A percentile compares a stretch with the other conserved stretches of the same genome.
Evolutionary conservation across 2,329 filamentous ascomycete species (phyloP).

Genomic region (Fusarium avenaceum): DNA sequence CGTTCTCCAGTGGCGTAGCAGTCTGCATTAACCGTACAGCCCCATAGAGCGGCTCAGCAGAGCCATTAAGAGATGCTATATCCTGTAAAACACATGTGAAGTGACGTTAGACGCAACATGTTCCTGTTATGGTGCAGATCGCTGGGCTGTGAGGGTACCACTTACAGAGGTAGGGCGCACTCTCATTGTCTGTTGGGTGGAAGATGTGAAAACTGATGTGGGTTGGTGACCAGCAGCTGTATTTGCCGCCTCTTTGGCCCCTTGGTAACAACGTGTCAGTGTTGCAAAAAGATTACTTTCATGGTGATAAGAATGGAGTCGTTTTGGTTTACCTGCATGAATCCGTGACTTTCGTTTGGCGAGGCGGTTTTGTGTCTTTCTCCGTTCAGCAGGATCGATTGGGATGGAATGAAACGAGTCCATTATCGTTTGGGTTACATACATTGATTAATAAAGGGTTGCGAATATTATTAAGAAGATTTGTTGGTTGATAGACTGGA

Average conservation of each 20-base stretch:
- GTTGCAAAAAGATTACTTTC: too few relatives aligned
- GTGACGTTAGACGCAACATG: not conserved
- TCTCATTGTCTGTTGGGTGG: constrained; percentile 1
- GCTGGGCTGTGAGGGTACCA: not conserved
- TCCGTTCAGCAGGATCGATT: constrained; percentile 2
- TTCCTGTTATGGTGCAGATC: not conserved
- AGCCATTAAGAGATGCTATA: constrained; percentile 1
- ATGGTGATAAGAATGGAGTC: too few relatives aligned
- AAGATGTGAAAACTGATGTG: not conserved
- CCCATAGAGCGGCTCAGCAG: not conserved
- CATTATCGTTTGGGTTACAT: constrained; percentile 2
- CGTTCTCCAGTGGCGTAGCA: not conserved
- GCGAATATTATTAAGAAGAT: not conserved
- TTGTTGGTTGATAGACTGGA: not conserved
- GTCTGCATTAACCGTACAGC: constrained; percentile 5
- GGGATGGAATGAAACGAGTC: constrained; percentile 1
- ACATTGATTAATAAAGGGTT: not conserved
- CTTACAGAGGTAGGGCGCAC: not conserved
- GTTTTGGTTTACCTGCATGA: not conserved
- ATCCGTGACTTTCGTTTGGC: constrained; percentile 7
- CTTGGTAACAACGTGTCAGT: not conserved
- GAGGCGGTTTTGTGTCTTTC: constrained; percentile 10
- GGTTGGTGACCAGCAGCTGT: not conserved
- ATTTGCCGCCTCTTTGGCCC: not conserved
- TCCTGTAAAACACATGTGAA: not conserved